Evolutionary conservation across 495 filamentous ascomycete genomes (phyloP), one percentile per base, ranked within the genome.

Genomic region (Daldinia concentrica): DNA sequence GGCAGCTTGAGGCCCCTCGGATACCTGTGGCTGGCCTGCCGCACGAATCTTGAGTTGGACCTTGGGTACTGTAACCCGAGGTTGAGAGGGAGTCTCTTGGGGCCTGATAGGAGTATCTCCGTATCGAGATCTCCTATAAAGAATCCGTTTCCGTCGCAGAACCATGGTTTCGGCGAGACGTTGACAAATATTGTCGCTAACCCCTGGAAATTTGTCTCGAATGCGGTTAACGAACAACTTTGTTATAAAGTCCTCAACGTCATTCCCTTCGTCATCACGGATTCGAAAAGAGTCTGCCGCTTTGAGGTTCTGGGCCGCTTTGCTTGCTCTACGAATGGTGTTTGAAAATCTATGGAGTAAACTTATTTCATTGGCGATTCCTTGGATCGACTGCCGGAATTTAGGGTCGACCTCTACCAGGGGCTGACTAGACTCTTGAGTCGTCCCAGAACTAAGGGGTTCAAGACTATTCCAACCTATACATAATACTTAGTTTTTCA

Each of bases 241-340:
- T n/a, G 39, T 41, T 41, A 41, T n/a, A 41, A 41, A 41, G 39
- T 17, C 39, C 39, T 52, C 48, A 9, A 14, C 14, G 14, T 66
- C 39, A 15, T 39, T 66, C 15, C 54, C 50, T n/a, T 64, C 63
- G 6, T 66, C 54, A 36, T 66, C 54, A 2, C 9, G 39, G 11
- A 66, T 58, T 19, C 55, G 39, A 26, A 66, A 58, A 11, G 63
- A 36, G 3, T 37, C 26, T 6, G 12, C 32, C 14, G 41, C 63
- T 51, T 58, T 66, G 6, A 58, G 3, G 14, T 66, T 39, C 6
- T 58, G 54, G 17, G 63, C 36, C n/a, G 24, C 54, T 51, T 39
- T 58, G 29, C 63, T 66, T 17, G 63, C 63, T 58, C 52, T 58
- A 15, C 63, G 63, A 39, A 66, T 66, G 1, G 63, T 66, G 36